Evolutionary conservation across 2,329 filamentous ascomycete species (phyloP).

Genomic region (Fusarium subglutinans): DNA sequence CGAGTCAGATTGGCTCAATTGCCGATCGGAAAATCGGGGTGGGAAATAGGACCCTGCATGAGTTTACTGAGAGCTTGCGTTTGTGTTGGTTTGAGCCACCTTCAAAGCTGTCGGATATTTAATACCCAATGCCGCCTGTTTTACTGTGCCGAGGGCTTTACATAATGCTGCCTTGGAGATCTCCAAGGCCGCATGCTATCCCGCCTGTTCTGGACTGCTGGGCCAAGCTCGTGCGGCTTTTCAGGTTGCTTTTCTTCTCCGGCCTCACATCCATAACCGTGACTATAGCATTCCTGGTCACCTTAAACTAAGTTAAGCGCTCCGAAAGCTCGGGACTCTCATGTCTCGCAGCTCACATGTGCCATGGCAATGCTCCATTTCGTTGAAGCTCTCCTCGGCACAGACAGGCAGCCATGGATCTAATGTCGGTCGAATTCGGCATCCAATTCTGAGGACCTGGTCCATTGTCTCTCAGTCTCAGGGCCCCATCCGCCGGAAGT

Average conservation of each 20-base stretch:
- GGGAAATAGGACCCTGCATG: constrained; percentile 33
- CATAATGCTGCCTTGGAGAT: not conserved
- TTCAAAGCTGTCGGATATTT: not conserved
- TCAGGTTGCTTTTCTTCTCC: not conserved
- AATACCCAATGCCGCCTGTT: not conserved
- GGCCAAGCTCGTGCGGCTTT: not conserved
- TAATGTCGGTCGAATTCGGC: not conserved
- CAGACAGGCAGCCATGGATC: not conserved
- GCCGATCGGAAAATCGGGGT: constrained; percentile 24
- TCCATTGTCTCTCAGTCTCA: not conserved
- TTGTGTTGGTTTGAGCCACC: constrained; percentile 8
- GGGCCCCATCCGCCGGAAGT: not conserved
- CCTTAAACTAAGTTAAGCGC: not conserved
- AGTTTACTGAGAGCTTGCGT: not conserved
- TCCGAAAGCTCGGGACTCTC: not conserved
- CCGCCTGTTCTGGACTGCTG: not conserved
- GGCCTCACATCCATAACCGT: not conserved
- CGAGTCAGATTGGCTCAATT: constrained; percentile 31
- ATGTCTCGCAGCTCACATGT: constrained; percentile 2
- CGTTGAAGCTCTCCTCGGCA: not conserved
- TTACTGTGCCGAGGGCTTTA: not conserved
- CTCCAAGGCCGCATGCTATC: not conserved
- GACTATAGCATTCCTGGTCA: not conserved
- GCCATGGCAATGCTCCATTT: not conserved
- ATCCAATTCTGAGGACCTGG: not conserved